Evolutionary conservation across 768 basidiomycete genomes (phyloP), one percentile per base, ranked within the genome.

Genomic region (Phylloporus rhodoxanthus): DNA sequence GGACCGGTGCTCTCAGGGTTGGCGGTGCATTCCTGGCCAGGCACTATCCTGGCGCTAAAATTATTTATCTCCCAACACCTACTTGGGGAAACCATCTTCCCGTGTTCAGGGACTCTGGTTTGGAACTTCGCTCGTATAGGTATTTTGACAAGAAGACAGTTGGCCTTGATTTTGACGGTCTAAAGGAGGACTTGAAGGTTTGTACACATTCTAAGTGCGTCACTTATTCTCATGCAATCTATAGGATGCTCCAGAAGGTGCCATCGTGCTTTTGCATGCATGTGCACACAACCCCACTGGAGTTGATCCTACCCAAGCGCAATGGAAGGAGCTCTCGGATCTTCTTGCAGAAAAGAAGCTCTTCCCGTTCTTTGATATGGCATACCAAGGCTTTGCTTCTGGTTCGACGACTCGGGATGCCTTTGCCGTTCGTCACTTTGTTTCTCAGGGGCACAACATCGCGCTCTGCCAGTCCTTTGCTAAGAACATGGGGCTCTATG

Each of bases 271-370:
- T 52, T 74, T 99, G 17, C 95, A 98, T 61, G 95, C 95, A 3
- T 98, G 96, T 70, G 96, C 95, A 23, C 92, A 98, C 78, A 99
- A 99, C 72, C 95, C 95, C n/a, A 94, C 92, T 32, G 95, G 96
- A 54, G 80, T 98, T 57, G 96, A 99, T 72, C 94, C 92, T 26
- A 96, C 94, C 9, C 80, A 77, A 19, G 84, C 82, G 43, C 93
- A 99, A 72, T 99, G 96, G 96, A 78, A 76, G 53, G 80, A 89
- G 67, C 83, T 99, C 54, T 91, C 89, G 37, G 79, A 91, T 60
- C 75, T 98, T 52, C 71, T 95, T 58, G 84, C 89, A 64, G 87
- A 91, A 74, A 90, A 81, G 75, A 81, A 83, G 56, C 80, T 95
- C 59, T 95, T 97, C 83, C 89, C 95, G 45, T 92, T 97, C 82